Evolutionary conservation across 805 yeast genomes (phyloP), one percentile per base, ranked within the genome.

Genomic region (Candida maesae): DNA sequence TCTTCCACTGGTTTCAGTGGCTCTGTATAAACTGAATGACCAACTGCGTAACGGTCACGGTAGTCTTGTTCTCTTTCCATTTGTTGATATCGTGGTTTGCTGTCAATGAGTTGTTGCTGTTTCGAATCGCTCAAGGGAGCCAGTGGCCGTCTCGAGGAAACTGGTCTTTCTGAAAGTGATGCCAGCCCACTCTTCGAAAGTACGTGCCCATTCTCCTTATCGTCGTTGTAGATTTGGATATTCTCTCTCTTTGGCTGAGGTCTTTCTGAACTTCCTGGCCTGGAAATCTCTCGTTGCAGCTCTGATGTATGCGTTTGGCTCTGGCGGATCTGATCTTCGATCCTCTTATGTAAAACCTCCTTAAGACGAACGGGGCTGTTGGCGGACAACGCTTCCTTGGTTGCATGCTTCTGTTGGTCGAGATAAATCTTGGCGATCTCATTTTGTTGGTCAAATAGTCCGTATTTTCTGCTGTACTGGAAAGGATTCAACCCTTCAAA

Each of bases 401-500:
- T 58, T 32, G 61, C 64, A 29, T 49, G 53, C 38, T 57, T 65
- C 42, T 66, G 68, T 39, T 57, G 63, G 38, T 65, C 66, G 39
- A 67, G 60, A 44, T 61, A 68, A 8, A 58, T 30, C 37, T 62
- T 62, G 10, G 67, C 61, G 9, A 67, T 56, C 27, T 45, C 53
- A 15, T 70, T 68, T 34, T 67, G 51, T 25, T 66, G 71, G 17
- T 48, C 47, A 2, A 67, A 51, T 2, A 71, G 67, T 12, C 66
- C 44, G 30, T 62, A 60, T 42, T 65, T 53, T 47, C 60, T 65
- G 16, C 63, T 48, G 44, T 65, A 67, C 46, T 67, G 70, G 29
- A 65, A 64, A 9, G 71, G 71, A 44, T 66, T 68, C 38, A 66
- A 47, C 6, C 64, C 65, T 33, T 65, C 67, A 50, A 67, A 64